Evolutionary conservation across 768 basidiomycete species (phyloP).

Genomic region (Neoboletus subvelutipes): DNA sequence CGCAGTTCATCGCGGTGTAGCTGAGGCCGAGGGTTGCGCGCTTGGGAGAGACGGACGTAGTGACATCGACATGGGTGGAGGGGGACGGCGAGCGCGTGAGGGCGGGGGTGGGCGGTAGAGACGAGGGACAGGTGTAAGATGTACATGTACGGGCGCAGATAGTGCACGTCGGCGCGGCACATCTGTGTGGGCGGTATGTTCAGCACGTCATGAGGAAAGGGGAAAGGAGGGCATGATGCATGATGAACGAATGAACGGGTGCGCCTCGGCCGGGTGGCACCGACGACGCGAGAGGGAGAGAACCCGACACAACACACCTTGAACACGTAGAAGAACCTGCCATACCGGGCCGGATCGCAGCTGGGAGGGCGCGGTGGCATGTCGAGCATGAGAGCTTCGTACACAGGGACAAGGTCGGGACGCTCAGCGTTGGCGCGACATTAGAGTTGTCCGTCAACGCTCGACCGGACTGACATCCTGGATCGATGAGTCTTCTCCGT

Average conservation of each 20-base stretch:
- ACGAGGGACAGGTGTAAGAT: constrained; percentile 31
- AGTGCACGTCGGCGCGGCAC: constrained; percentile 33
- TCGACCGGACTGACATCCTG: constrained; percentile 15
- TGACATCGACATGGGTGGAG: constrained; percentile 10
- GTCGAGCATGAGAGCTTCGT: constrained; percentile 29
- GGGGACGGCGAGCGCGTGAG: constrained; percentile 36
- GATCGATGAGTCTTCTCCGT: constrained; percentile 27
- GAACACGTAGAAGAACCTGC: constrained; percentile 17
- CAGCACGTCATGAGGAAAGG: background rate
- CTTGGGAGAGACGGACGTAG: constrained; percentile 25
- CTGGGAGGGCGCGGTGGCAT: constrained; percentile 30
- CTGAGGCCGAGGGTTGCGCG: constrained; percentile 29
- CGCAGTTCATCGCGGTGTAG: constrained; percentile 24
- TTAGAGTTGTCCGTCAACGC: constrained; percentile 23
- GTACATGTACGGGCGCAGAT: constrained; percentile 41
- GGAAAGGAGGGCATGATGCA: background rate
- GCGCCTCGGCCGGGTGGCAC: background rate
- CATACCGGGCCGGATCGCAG: constrained; percentile 16
- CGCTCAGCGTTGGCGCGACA: background rate
- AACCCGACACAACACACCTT: constrained; percentile 20
- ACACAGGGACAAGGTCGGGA: background rate
- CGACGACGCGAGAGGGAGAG: background rate
- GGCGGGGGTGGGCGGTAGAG: constrained; percentile 37
- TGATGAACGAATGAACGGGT: background rate
- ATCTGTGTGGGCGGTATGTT: constrained; percentile 22